A percentile compares a stretch with the other conserved stretches of the same genome.
These are phyloP conservation scores for Apophysomyces variabilis DNA, from an alignment of 371 early-diverging fungal genomes.

Conservation along the genomic window DNA sequence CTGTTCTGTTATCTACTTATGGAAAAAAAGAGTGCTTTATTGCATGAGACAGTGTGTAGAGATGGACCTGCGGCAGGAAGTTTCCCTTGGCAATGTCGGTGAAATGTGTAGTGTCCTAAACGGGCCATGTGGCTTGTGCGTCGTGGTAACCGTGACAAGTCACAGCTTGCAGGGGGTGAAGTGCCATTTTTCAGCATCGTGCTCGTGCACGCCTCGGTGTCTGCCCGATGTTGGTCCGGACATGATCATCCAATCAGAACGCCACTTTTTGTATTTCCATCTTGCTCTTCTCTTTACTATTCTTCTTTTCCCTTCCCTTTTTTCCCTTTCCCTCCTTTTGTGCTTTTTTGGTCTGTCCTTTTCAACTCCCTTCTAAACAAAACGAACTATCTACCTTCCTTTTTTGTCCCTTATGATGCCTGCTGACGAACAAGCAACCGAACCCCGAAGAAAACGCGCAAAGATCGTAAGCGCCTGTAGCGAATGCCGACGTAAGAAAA, in stretches of 20 bases:
- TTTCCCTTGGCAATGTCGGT: not conserved
- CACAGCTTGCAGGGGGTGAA: not conserved
- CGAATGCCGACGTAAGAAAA: constrained; percentile 62
- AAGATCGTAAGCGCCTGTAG: constrained; percentile 63
- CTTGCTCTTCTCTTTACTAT: not conserved
- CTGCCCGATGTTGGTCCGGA: constrained; percentile 3
- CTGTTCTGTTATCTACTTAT: no score
- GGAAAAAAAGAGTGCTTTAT: no score
- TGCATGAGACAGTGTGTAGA: no score
- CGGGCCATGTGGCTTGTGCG: constrained; percentile 5
- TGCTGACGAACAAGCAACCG: constrained; percentile 23
- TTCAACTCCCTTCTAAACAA: not conserved
- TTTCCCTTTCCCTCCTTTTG: not conserved
- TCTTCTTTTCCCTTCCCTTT: constrained; percentile 9
- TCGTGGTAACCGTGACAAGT: not conserved
- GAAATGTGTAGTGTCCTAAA: not conserved
- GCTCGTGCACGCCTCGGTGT: constrained; percentile 11
- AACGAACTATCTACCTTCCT: constrained; percentile 2
- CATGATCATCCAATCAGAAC: constrained; percentile 1
- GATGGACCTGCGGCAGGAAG: no score
- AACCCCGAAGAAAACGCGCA: constrained; percentile 51
- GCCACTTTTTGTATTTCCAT: not conserved
- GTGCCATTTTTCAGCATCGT: not conserved
- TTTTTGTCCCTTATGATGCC: constrained; percentile 15
- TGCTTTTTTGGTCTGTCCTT: not conserved